These are phyloP conservation scores for Gossypium schwendimanii DNA, from an alignment of 441 rosid species.

Conservation along the genomic window DNA sequence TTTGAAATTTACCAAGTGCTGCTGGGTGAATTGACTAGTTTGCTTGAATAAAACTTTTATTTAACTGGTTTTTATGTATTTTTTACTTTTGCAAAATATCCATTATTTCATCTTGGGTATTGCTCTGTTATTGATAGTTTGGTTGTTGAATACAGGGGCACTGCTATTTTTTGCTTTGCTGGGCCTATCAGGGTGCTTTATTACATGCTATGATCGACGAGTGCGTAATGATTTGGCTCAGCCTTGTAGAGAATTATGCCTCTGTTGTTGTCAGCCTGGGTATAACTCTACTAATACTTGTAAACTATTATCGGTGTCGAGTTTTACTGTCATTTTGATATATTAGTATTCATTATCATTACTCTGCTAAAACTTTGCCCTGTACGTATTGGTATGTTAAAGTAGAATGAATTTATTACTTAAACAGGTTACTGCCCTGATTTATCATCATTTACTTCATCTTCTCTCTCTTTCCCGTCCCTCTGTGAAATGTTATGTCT, in stretches of 20 bases:
- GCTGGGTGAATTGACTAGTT: not conserved
- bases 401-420: not conserved
- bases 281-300: conserved; percentile 23
- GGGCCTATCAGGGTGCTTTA: conserved; percentile 98
- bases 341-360: not conserved
- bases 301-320: conserved; percentile 1
- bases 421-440: not conserved
- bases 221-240: conserved; percentile 97
- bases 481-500: not conserved
- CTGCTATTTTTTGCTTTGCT: conserved; percentile 87
- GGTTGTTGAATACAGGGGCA: conserved; percentile 55
- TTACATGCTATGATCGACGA: conserved; percentile 96
- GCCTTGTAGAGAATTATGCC: conserved; percentile 95
- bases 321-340: not conserved
- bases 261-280: conserved; percentile 99
- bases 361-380: not conserved
- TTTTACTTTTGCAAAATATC: not conserved
- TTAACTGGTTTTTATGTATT: not conserved
- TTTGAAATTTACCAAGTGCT: not conserved
- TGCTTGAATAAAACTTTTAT: not conserved
- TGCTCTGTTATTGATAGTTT: not conserved
- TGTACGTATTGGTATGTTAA: not conserved
- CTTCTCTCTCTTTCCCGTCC: not conserved
- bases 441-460: not conserved
- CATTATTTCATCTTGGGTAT: not conserved